Percentiles rank a stretch among this genome's conserved stretches.
These are phyloP conservation scores for Aspergillaceae sp. DNA, from an alignment of 2,329 filamentous ascomycete species.

Conservation along the genomic window DNA sequence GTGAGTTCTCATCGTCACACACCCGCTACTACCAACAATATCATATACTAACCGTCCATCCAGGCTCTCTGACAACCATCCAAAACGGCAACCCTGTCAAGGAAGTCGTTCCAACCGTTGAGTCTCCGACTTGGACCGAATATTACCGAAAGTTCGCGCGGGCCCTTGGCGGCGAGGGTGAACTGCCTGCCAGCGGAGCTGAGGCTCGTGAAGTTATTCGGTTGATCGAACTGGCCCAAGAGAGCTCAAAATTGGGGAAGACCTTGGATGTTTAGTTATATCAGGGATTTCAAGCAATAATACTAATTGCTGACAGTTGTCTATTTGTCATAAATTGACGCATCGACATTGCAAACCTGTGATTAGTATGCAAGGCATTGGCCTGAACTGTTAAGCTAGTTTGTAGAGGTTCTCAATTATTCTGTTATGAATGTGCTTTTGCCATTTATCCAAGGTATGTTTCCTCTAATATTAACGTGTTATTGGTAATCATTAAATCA, in stretches of 20 bases:
- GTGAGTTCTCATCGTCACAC: constrained; percentile 27
- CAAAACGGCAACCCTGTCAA: constrained; percentile 45
- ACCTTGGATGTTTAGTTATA: constrained; percentile 32
- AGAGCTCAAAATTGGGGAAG: constrained; percentile 46
- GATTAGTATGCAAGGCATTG: too few species aligned
- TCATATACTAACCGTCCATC: background rate
- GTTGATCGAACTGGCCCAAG: constrained; percentile 48
- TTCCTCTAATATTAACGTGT: too few species aligned
- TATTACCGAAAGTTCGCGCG: constrained; percentile 54
- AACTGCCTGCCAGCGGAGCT: constrained; percentile 46
- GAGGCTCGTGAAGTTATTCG: constrained; percentile 47
- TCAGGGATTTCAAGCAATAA: too few species aligned
- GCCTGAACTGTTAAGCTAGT: too few species aligned
- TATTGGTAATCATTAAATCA: too few species aligned
- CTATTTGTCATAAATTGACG: too few species aligned
- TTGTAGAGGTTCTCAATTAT: too few species aligned
- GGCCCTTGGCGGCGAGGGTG: constrained; percentile 45
- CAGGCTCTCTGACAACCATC: constrained; percentile 45
- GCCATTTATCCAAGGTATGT: too few species aligned
- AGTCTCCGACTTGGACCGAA: constrained; percentile 59
- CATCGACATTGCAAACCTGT: too few species aligned
- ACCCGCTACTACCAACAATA: background rate
- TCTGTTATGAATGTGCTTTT: too few species aligned
- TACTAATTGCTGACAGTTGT: too few species aligned
- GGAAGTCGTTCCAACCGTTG: constrained; percentile 48